Base-by-base conservation (phyloP, 441 rosid genomes). In the Arabidopsis hybrid region DNA sequence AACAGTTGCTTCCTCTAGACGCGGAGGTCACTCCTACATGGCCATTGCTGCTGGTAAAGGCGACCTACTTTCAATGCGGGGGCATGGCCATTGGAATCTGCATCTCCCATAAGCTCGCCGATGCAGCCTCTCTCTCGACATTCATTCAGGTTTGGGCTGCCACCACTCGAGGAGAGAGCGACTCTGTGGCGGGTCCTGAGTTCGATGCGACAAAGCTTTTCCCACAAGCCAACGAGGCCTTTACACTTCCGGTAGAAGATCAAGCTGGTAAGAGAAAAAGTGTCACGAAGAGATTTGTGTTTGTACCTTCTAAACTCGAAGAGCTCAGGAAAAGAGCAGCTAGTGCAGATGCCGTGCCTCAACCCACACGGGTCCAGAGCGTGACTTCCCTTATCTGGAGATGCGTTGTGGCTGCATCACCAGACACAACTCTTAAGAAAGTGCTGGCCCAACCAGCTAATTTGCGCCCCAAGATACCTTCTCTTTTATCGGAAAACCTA, bases 71-170 rank as follows among this genome's bases (percentile, higher is more conserved):
- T n/a, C 3, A 68, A 3, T 86, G 89, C 3, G 85, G 87, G 0
- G 83, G 92, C 1, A 72, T 87, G 10, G 86, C 85, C 5, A 47
- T 89, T 5, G 87, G 86, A 4, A 8, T 82, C 2, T 83, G 89
- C 75, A 76, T 85, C 18, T 69, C 86, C 16, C 93, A 91, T 75
- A 83, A 59, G 65, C 65, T 88, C 59, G 51, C 87, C 10, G 90
- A 89, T 18, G 91, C 89, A 8, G 84, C 77, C 3, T 85, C 87
- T 2, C 39, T 85, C 4, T 60, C 82, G 31, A 73, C 75, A 9
- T 86, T 89, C 80, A 36, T 87, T 38, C 76, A 53, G 57, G 77
- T 65, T 1, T 86, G 92, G 95, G 40, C 82, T 2, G 61, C 81
- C 8, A 34, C 47, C 0, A 81, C 87, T 64, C 65, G 65, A 3